Evolutionary conservation across 805 yeast species (phyloP).

Genomic region (Teunomyces stri): DNA sequence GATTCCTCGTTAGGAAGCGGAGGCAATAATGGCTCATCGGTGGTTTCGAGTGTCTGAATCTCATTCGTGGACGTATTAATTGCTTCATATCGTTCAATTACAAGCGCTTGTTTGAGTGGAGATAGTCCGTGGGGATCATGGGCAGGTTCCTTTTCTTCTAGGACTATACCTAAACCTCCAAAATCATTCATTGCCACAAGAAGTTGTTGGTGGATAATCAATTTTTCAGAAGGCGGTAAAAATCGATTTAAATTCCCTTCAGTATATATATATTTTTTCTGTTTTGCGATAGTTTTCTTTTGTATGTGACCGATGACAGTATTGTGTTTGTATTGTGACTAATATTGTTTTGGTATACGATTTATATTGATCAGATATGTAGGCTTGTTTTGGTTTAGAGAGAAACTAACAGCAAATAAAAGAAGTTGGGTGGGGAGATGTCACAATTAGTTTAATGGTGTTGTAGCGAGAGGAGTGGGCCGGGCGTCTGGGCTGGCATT

Average conservation of each 20-base stretch:
- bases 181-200: constrained; percentile 11
- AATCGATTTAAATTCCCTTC: neutral
- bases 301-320: no score
- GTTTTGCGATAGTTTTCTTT: no score
- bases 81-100: constrained; percentile 1
- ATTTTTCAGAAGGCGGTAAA: constrained; percentile 2
- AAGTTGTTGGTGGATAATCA: neutral
- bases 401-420: no score
- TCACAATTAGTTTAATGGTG: neutral
- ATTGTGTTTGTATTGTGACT: no score
- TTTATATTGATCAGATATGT: no score
- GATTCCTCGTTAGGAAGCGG: constrained; percentile 18
- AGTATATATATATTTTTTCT: no score
- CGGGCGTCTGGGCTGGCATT: neutral
- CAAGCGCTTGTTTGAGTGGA: neutral
- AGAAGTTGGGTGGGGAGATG: neutral
- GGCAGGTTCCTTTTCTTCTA: constrained; percentile 24
- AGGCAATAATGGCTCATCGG: constrained; percentile 19
- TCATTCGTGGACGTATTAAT: neutral
- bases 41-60: neutral
- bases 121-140: constrained; percentile 3
- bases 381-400: no score
- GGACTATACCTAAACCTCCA: constrained; percentile 31
- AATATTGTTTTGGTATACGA: no score
- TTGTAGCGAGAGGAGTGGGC: neutral